Base-by-base conservation (phyloP, 768 basidiomycete genomes). In the Kwoniella sp. region DNA sequence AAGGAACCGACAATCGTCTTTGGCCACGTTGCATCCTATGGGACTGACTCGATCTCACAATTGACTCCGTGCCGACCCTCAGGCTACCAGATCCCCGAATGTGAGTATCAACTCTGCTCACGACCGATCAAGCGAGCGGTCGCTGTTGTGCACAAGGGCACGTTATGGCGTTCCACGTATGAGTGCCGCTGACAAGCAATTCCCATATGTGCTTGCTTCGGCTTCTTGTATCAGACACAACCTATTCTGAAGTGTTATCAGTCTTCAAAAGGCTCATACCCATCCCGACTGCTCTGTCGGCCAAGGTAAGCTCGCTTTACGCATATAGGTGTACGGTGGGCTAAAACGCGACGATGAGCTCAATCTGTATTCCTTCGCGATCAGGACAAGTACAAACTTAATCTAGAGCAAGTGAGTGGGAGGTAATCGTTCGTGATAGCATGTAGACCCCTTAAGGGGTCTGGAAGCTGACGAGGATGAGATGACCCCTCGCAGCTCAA, bases 211-310 rank as follows among this genome's bases (percentile, higher is more conserved):
- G 7, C 41, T 9, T 45, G 41, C 5, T 45, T 45, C 17, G 11
- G 8, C 9, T 11, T 22, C 29, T 58, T 61, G 53, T 38, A 45
- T 17, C 45, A 71, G 70, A 77, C 56, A 72, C 73, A 4, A 69
- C 69, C 38, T 74, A 71, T 56, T 69, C 67, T 9, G 71, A 76
- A 47, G 65, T 73, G 20, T 58, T 74, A 22, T 71, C 73, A 2
- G 90, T 90, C 0, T 95, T 95, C 84, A 92, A 87, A 78, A 86
- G 93, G 53, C 86, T 95, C 34, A 89, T 95, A 25, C 93, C 92
- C 4, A 90, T 95, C 31, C 92, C 93, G 3, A 93, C 92, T 61
- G 88, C 88, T 37, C 55, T 73, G 23, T 58, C 66, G 65, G 80
- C 74, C 48, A 74, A 69, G 65, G 72, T 38, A 59, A 68, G 47